A percentile compares a stretch with the other conserved stretches of the same genome.
Evolutionary conservation across 2,329 filamentous ascomycete genomes (phyloP).

Genomic region (Claviceps africana): DNA sequence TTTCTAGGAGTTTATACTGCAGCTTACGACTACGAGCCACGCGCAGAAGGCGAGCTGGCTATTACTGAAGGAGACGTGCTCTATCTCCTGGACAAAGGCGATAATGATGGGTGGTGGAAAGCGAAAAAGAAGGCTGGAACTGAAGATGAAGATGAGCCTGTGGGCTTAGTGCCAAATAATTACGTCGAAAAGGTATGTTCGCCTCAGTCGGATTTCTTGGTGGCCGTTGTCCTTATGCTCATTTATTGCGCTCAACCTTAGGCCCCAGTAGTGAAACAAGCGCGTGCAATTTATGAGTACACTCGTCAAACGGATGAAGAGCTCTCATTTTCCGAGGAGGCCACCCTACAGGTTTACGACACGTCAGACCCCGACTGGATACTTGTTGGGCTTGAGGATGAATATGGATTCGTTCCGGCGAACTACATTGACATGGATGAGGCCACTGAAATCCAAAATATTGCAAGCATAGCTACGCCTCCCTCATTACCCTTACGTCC

Average conservation of each 20-base stretch:
- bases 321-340: conserved; percentile 86
- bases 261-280: conserved; percentile 53
- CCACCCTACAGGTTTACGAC: conserved; percentile 72
- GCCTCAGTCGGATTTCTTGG: too few species aligned
- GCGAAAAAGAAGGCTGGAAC: conserved; percentile 77
- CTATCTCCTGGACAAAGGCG: conserved; percentile 72
- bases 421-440: conserved; percentile 79
- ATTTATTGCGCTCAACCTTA: conserved; percentile 17
- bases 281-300: conserved; percentile 96
- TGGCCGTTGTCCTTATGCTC: neutral
- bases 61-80: conserved; percentile 79
- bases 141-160: conserved; percentile 81
- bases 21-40: conserved; percentile 83
- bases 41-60: conserved; percentile 71
- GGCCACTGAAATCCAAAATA: conserved; percentile 26
- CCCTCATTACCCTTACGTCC: conserved; percentile 32
- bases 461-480: conserved; percentile 21
- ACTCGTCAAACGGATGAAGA: conserved; percentile 95
- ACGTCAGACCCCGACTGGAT: conserved; percentile 93
- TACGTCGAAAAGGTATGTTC: conserved; percentile 75
- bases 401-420: conserved; percentile 87
- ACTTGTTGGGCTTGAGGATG: conserved; percentile 66
- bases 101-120: conserved; percentile 81
- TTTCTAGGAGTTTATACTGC: conserved; percentile 87
- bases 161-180: conserved; percentile 83